A percentile compares a stretch with the other conserved stretches of the same genome.
phyloP scores from a whole-genome alignment of 2,329 filamentous ascomycete species.

The Arthrobotrys iridis region DNA sequence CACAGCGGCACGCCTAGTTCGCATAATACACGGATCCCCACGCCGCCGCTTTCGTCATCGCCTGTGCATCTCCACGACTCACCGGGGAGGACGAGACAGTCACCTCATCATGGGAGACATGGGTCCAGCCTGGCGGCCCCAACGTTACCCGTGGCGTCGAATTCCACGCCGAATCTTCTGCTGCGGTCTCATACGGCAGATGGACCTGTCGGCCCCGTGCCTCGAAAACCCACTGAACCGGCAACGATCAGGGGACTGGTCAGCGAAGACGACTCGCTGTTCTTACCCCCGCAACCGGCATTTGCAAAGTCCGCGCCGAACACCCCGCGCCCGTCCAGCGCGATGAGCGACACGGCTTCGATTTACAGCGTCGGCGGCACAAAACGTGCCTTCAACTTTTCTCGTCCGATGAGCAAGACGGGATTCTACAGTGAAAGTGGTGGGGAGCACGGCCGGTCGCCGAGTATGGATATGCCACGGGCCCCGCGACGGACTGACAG shows the following conservation, averaged over 20 bases:
- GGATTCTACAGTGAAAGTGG: conserved; percentile 74
- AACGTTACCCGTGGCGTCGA: conserved; percentile 39
- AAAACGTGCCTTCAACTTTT: conserved; percentile 87
- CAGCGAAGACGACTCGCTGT: conserved; percentile 33
- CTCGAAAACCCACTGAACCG: not conserved
- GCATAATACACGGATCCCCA: conserved; percentile 20
- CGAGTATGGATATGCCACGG: conserved; percentile 71
- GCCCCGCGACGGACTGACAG: conserved; percentile 30
- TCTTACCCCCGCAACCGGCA: conserved; percentile 36
- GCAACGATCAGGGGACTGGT: conserved; percentile 34
- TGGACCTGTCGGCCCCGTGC: not conserved
- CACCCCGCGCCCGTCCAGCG: conserved; percentile 67
- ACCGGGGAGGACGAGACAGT: not conserved
- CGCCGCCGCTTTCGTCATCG: conserved; percentile 23
- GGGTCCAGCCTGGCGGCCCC: conserved; percentile 36
- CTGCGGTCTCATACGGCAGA: conserved; percentile 22
- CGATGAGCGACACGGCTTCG: conserved; percentile 80
- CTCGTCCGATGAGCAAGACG: conserved; percentile 80
- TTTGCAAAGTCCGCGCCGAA: conserved; percentile 52
- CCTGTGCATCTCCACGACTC: not conserved
- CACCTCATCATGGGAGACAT: conserved; percentile 15
- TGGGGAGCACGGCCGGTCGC: conserved; percentile 69
- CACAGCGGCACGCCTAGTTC: conserved; percentile 18
- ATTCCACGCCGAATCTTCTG: conserved; percentile 45
- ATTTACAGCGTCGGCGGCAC: conserved; percentile 74